Conservation (phyloP, 495 filamentous ascomycete genomes). For the Trichocladium uniseriatum region DNA sequence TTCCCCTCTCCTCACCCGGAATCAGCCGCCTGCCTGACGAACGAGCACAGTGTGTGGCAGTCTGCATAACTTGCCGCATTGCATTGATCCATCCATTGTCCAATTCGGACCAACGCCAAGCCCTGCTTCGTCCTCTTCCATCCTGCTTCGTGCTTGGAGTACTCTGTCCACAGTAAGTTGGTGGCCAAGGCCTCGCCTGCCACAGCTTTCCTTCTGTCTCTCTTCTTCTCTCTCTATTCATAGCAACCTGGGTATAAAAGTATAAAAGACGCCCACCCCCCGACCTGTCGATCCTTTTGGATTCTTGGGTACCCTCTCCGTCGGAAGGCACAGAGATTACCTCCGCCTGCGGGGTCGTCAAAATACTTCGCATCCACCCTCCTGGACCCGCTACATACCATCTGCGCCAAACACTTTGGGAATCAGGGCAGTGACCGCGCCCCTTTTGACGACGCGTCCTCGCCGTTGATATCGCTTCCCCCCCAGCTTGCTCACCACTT, state of each 20-base stretch:
- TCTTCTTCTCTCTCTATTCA: not conserved
- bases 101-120: conserved; percentile 17
- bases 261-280: not conserved
- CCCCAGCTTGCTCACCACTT: too few species aligned
- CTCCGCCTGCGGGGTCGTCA: conserved; percentile 7
- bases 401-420: not conserved
- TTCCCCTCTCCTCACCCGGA: not conserved
- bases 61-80: too few species aligned
- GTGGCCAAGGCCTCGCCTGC: too few species aligned
- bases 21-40: too few species aligned
- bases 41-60: too few species aligned
- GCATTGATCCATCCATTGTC: conserved; percentile 11
- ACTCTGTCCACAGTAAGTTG: too few species aligned
- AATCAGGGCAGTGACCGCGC: not conserved
- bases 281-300: not conserved
- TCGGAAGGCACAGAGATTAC: not conserved
- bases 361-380: conserved; percentile 7
- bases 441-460: not conserved
- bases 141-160: too few species aligned
- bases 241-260: not conserved
- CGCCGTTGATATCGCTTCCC: too few species aligned
- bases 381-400: conserved; percentile 7
- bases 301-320: not conserved
- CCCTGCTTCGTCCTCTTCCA: not conserved
- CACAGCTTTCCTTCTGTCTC: not conserved